Percentiles rank a stretch among this genome's conserved stretches.
phyloP scores from a whole-genome alignment of 2,329 filamentous ascomycete species.

The Trichoderma sp. region DNA sequence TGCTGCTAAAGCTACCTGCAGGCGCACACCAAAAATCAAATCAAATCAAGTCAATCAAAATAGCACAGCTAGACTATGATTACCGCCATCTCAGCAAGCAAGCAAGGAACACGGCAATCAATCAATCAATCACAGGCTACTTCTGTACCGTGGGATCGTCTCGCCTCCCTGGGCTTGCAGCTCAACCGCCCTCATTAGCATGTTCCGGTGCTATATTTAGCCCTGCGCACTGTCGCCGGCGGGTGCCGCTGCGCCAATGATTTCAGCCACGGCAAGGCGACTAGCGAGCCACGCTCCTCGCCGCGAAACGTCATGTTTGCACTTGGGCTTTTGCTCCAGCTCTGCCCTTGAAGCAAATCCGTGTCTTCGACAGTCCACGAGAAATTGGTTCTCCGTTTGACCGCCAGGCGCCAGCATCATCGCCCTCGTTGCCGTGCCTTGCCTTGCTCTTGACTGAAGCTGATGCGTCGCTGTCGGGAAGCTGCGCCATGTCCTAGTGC shows the following conservation, averaged over 20 bases:
- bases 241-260: constrained; percentile 12
- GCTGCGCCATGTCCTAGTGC: constrained; percentile 11
- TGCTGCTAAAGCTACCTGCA: background rate
- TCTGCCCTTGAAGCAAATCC: background rate
- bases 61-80: background rate
- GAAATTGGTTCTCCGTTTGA: background rate
- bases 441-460: background rate
- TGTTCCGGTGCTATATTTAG: background rate
- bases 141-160: background rate
- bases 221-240: constrained; percentile 7
- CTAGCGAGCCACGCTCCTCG: constrained; percentile 9
- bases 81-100: background rate
- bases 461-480: background rate
- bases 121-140: no score
- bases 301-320: constrained; percentile 12
- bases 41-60: background rate
- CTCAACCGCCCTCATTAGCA: background rate
- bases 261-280: constrained; percentile 5
- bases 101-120: background rate
- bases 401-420: background rate
- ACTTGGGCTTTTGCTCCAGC: background rate
- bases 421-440: background rate
- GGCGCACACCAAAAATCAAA: background rate
- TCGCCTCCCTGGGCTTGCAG: background rate
- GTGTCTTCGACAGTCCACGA: background rate